Conservation (phyloP, 192 early-diverging fungal genomes). For the Blastocladiella britannica region DNA sequence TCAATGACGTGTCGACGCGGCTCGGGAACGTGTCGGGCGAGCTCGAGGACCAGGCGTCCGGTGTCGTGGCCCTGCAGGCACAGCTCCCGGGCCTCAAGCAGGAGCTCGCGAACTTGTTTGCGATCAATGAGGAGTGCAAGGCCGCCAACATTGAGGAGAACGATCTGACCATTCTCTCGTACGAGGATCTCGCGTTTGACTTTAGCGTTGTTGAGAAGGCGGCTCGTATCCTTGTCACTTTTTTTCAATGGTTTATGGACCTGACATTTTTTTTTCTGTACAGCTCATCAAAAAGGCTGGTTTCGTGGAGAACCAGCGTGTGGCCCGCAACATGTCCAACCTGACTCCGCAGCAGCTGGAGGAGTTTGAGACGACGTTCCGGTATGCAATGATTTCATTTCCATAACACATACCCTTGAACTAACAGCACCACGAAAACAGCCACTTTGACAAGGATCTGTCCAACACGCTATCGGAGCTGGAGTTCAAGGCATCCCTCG, state of each 20-base stretch:
- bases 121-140: constrained; percentile 40
- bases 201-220: constrained; percentile 56
- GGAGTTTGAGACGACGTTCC: constrained; percentile 74
- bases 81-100: constrained; percentile 27
- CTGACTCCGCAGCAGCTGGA: constrained; percentile 81
- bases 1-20: constrained; percentile 45
- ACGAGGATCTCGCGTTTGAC: constrained; percentile 77
- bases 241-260: neutral
- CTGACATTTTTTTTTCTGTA: neutral
- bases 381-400: too few relatives aligned
- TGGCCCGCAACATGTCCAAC: constrained; percentile 78
- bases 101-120: constrained; percentile 30
- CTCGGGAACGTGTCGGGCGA: constrained; percentile 56
- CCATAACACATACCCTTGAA: too few relatives aligned
- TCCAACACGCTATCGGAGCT: constrained; percentile 48
- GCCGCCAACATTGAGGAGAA: constrained; percentile 85
- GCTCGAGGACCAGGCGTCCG: constrained; percentile 43
- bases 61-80: constrained; percentile 33
- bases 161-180: constrained; percentile 76
- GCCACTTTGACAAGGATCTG: constrained; percentile 74
- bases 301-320: constrained; percentile 93
- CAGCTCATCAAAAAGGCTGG: constrained; percentile 55
- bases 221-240: too few relatives aligned
- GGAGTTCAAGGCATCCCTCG: constrained; percentile 75
- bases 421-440: too few relatives aligned